phyloP scores from a whole-genome alignment of 169 alveolate genomes.

The Fabrea salina region DNA sequence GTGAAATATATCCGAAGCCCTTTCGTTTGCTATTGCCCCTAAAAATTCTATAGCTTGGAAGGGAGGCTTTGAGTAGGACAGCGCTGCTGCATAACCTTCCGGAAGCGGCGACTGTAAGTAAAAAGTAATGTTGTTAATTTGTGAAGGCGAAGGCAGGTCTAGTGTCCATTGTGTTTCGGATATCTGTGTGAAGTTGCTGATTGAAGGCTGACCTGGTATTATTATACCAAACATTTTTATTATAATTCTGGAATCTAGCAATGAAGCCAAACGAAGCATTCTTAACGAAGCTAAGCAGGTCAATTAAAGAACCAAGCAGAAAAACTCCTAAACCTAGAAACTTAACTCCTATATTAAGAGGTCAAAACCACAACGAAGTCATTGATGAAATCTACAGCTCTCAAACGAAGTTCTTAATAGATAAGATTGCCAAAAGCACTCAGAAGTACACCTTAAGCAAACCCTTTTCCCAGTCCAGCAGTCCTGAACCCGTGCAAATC shows the following conservation, averaged over 20 bases:
- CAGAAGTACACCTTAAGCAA: too few relatives aligned
- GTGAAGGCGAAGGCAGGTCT: slow-evolving; percentile 61
- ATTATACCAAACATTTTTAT: slow-evolving; percentile 34
- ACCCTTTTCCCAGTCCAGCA: too few relatives aligned
- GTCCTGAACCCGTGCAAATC: too few relatives aligned
- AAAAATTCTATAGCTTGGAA: slow-evolving; percentile 64
- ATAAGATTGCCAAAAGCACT: too few relatives aligned
- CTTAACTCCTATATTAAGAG: too few relatives aligned
- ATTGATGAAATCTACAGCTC: too few relatives aligned
- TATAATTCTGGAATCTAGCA: slow-evolving; percentile 24
- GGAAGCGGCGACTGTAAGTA: slow-evolving; percentile 60
- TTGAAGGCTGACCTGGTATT: slow-evolving; percentile 19
- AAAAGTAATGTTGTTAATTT: slow-evolving; percentile 63
- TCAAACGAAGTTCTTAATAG: too few relatives aligned
- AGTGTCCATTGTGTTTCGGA: slow-evolving; percentile 27
- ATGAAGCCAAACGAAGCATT: too few relatives aligned
- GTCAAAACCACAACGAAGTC: too few relatives aligned
- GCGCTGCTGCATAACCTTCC: slow-evolving; percentile 65
- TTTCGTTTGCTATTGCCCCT: slow-evolving; percentile 79
- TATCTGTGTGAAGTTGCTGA: background rate
- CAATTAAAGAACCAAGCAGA: too few relatives aligned
- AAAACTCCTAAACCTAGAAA: too few relatives aligned
- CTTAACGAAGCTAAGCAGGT: too few relatives aligned
- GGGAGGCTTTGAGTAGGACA: slow-evolving; percentile 73
- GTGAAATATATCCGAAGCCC: slow-evolving; percentile 82